Conservation (phyloP, 495 filamentous ascomycete species). For the Trichoderma erinaceum region DNA sequence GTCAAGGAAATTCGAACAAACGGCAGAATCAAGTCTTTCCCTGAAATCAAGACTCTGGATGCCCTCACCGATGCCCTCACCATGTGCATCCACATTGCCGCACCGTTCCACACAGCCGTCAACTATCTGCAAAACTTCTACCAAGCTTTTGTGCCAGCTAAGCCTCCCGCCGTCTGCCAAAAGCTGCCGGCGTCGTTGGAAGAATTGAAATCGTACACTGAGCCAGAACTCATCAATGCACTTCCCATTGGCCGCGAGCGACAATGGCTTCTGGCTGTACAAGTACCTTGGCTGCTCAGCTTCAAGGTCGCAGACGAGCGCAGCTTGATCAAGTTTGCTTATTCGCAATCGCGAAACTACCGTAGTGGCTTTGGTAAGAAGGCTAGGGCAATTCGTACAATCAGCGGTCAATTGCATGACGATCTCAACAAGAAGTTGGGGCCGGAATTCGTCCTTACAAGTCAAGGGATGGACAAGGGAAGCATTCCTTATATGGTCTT, state of each 20-base stretch:
- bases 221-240: too few relatives aligned
- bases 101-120: conserved; percentile 43
- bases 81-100: conserved; percentile 48
- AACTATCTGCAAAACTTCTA: conserved; percentile 49
- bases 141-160: conserved; percentile 39
- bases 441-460: too few relatives aligned
- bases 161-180: conserved; percentile 17
- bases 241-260: conserved; percentile 5
- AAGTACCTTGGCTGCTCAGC: conserved; percentile 40
- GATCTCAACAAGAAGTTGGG: too few relatives aligned
- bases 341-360: conserved; percentile 25
- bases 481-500: too few relatives aligned
- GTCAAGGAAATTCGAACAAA: too few relatives aligned
- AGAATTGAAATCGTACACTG: too few relatives aligned
- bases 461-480: too few relatives aligned
- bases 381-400: too few relatives aligned
- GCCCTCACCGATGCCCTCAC: conserved; percentile 76
- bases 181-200: too few relatives aligned
- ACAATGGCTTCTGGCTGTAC: conserved; percentile 38
- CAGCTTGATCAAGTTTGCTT: conserved; percentile 34
- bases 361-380: too few relatives aligned
- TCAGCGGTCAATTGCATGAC: too few relatives aligned
- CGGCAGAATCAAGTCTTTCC: too few relatives aligned
- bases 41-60: conserved; percentile 48
- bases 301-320: conserved; percentile 36